Conservation (phyloP, 2,329 filamentous ascomycete genomes). For the Pseudocercospora ulei region DNA sequence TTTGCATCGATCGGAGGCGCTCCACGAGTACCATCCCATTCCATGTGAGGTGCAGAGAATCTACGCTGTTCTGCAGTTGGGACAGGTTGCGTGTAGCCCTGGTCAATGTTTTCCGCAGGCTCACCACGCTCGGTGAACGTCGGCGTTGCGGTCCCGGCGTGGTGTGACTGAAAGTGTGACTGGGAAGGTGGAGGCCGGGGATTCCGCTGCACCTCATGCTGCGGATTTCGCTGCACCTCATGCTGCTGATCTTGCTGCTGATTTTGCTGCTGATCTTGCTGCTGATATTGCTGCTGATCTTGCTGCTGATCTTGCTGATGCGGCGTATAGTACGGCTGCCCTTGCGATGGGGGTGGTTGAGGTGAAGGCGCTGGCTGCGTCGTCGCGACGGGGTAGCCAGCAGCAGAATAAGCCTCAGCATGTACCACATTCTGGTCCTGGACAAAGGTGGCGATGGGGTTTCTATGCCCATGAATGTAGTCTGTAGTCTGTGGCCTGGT, state of each 20-base stretch:
- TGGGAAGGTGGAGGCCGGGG: slow-evolving; percentile 11
- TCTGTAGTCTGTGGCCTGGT: slow-evolving; percentile 14
- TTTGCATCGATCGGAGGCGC: slow-evolving; percentile 55
- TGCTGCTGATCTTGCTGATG: neutral
- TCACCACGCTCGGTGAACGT: slow-evolving; percentile 40
- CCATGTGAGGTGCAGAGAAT: slow-evolving; percentile 50
- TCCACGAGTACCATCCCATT: slow-evolving; percentile 56
- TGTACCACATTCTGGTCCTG: slow-evolving; percentile 1
- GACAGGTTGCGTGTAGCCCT: slow-evolving; percentile 38
- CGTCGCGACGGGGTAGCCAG: slow-evolving; percentile 25
- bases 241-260: slow-evolving; percentile 1
- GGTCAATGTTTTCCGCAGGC: slow-evolving; percentile 38
- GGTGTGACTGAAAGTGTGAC: slow-evolving; percentile 12
- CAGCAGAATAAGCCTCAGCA: slow-evolving; percentile 20
- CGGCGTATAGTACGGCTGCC: slow-evolving; percentile 2
- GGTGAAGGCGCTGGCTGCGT: slow-evolving; percentile 21
- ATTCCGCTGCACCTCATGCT: slow-evolving; percentile 3
- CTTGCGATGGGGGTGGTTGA: slow-evolving; percentile 2
- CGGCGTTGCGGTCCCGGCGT: slow-evolving; percentile 15
- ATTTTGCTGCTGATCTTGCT: slow-evolving; percentile 1
- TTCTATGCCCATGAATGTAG: slow-evolving; percentile 19
- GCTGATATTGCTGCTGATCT: neutral
- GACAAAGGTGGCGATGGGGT: slow-evolving; percentile 12
- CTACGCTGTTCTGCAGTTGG: slow-evolving; percentile 42
- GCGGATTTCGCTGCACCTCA: no score